Percentiles rank a stretch among this genome's conserved stretches.
phyloP scores from a whole-genome alignment of 1,284 basidiomycete species.

The Gomphus sp. region DNA sequence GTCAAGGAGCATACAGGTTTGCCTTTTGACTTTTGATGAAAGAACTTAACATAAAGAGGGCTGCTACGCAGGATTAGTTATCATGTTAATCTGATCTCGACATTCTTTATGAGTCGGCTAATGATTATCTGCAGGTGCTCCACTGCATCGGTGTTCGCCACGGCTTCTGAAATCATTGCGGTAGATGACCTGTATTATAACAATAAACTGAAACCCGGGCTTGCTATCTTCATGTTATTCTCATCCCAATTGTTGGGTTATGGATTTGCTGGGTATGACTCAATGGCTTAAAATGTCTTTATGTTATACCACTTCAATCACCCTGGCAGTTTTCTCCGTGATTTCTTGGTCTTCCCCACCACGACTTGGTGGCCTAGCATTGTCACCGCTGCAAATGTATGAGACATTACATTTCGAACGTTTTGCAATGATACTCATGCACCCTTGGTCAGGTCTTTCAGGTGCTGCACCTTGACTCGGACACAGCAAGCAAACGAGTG shows the following conservation, averaged over 20 bases:
- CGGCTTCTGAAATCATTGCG: constrained; percentile 19
- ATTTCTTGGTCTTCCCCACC: constrained; percentile 30
- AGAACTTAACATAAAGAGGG: neutral
- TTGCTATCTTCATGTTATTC: constrained; percentile 28
- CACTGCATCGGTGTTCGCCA: constrained; percentile 19
- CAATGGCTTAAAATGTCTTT: neutral
- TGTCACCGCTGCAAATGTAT: constrained; percentile 19
- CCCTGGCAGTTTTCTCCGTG: constrained; percentile 16
- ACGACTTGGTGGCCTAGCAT: constrained; percentile 28
- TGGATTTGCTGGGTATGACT: constrained; percentile 11
- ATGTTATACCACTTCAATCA: neutral
- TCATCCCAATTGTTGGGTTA: constrained; percentile 25
- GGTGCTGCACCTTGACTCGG: constrained; percentile 41
- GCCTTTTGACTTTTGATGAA: neutral
- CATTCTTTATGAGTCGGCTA: neutral
- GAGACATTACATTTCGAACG: neutral
- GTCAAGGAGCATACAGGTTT: constrained; percentile 4
- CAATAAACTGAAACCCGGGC: constrained; percentile 24
- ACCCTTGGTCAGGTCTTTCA: constrained; percentile 36
- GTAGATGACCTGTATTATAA: constrained; percentile 27
- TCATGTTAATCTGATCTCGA: neutral
- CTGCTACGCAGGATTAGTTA: neutral
- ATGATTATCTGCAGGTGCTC: constrained; percentile 21
- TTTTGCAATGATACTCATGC: neutral
- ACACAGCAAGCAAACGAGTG: constrained; percentile 42